Percentiles rank a stretch among this genome's conserved stretches.
Conservation (phyloP, 176 grass and related monocot species). For the Puya raimondii region DNA sequence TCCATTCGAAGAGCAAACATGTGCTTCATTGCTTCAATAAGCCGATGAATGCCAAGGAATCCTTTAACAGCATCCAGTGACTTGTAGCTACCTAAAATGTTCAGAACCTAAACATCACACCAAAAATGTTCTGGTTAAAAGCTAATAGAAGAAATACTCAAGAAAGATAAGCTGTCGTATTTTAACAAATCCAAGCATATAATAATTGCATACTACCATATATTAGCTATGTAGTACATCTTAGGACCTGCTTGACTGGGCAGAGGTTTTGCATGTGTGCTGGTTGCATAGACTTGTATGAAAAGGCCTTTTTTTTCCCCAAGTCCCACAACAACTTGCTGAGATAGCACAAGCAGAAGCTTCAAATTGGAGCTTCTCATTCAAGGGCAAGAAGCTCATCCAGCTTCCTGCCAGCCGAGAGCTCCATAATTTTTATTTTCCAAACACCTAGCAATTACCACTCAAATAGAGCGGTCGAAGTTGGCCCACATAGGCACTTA, state of each 20-base stretch:
- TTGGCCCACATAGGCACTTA: background rate
- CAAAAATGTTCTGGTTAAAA: background rate
- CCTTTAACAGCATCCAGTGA: slow-evolving; percentile 46
- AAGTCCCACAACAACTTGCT: too few relatives aligned
- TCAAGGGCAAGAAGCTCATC: too few relatives aligned
- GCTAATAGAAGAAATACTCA: background rate
- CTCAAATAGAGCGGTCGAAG: background rate
- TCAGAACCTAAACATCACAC: slow-evolving; percentile 32
- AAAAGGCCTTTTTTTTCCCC: too few relatives aligned
- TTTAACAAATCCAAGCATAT: too few relatives aligned
- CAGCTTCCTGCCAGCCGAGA: too few relatives aligned
- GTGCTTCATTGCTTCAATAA: slow-evolving; percentile 74
- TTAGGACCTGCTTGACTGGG: too few relatives aligned
- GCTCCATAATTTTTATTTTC: slow-evolving; percentile 1
- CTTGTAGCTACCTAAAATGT: slow-evolving; percentile 60
- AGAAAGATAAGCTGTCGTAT: background rate
- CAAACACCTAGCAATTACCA: background rate
- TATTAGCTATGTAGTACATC: too few relatives aligned
- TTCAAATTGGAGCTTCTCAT: too few relatives aligned
- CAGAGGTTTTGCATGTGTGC: too few relatives aligned
- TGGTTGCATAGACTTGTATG: too few relatives aligned
- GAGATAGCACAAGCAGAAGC: too few relatives aligned
- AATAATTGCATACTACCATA: too few relatives aligned
- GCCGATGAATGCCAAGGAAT: slow-evolving; percentile 53
- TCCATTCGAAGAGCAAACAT: slow-evolving; percentile 67